Conservation (phyloP, 1,139 yeast species). For the Sporopachydermia cereana region DNA sequence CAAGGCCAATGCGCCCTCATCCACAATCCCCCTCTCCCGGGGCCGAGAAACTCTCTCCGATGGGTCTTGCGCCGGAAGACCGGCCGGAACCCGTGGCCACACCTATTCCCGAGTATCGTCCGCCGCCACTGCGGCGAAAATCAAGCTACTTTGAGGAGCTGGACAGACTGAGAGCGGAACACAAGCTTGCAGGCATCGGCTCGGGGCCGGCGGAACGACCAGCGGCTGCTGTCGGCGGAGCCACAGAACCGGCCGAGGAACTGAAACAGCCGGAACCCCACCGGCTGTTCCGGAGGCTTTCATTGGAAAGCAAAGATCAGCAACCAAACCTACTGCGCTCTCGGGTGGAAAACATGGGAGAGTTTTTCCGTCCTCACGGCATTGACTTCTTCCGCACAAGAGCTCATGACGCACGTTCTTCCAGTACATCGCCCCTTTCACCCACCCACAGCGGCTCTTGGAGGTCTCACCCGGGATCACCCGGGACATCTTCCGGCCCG, state of each 20-base stretch:
- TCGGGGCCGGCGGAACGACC: not conserved
- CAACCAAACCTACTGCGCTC: not conserved
- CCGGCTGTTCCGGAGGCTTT: not conserved
- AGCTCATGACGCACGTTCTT: not conserved
- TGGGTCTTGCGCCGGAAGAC: not conserved
- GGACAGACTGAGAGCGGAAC: no score
- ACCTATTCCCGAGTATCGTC: not conserved
- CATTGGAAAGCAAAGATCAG: not conserved
- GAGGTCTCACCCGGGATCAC: no score
- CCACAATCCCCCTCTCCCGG: no score
- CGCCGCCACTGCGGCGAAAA: not conserved
- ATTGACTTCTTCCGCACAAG: not conserved
- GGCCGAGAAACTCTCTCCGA: not conserved
- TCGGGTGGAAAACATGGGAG: not conserved
- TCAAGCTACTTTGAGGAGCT: not conserved
- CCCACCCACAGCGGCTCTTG: not conserved
- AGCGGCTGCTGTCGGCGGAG: not conserved
- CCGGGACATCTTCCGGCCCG: not conserved
- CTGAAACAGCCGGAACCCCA: not conserved
- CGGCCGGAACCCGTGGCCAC: slow-evolving; percentile 5
- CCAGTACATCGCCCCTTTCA: not conserved
- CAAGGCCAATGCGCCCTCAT: no score
- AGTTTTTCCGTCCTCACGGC: not conserved
- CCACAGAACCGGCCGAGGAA: not conserved
- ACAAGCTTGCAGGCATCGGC: no score